Evolutionary conservation across 192 early-diverging fungal genomes (phyloP), one percentile per base, ranked within the genome.

Genomic region (Entomortierella beljakovae): DNA sequence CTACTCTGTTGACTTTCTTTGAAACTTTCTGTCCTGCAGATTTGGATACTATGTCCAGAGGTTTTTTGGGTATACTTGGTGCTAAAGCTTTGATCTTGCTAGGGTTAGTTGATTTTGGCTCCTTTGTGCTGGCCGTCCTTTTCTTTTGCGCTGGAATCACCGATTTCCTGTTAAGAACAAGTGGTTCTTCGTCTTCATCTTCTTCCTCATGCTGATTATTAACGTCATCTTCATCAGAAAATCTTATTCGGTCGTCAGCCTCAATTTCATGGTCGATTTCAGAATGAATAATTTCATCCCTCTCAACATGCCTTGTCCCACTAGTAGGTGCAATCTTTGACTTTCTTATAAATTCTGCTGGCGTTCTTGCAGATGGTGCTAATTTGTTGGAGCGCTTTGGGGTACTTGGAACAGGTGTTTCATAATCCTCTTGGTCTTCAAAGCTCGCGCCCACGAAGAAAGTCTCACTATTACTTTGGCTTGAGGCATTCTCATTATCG

Each of bases 171-270:
- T 28, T 40, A 18, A 25, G 23, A 10, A 33, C 0, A 10, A 18
- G 25, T 10, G 0, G 10, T 2, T 25, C 26, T 4, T 64, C 48
- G 28, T 51, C 61, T 33, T 63, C 61, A 0, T 63, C 50, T 38
- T 51, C 50, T 28, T 51, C 48, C 23, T 51, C 49, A n/a, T 53
- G 6, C 26, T 29, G 15, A 43, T 60, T 33, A 15, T 29, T 20
- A 2, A n/a, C 25, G 2, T 38, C 33, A 23, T 65, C 63, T 38
- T 65, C 63, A 43, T 65, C 63, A 34, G 63, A 65, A 22, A 65
- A 65, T 33, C 33, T 28, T 43, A 65, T n/a, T 31, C 63, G 51
- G 18, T 43, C 51, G 28, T 65, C 63, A 10, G 25, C 37, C n/a
- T 54, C 52, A 8, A 40, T 23, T 29, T 31, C 34, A 7, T n/a